These are phyloP conservation scores for Leccinum pseudoinsigne DNA, from an alignment of 1,284 basidiomycete species.

Conservation along the genomic window DNA sequence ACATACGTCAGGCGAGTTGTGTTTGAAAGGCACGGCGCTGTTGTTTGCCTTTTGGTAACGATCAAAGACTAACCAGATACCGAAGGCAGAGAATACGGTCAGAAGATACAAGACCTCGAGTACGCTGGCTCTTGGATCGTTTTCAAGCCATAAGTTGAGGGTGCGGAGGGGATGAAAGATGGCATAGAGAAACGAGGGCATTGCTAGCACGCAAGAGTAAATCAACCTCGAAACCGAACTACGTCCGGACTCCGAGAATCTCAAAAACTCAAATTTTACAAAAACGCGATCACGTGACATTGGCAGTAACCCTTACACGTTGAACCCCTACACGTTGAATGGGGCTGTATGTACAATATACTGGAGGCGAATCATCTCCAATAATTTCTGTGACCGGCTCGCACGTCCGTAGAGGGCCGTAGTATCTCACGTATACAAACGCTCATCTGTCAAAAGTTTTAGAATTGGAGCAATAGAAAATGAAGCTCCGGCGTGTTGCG, in stretches of 20 bases:
- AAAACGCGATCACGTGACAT: too few species aligned
- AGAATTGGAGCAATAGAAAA: too few species aligned
- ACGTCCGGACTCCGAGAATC: not conserved
- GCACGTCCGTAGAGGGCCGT: too few species aligned
- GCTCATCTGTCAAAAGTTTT: too few species aligned
- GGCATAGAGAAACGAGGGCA: slow-evolving; percentile 44
- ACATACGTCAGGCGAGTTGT: slow-evolving; percentile 59
- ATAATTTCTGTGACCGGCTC: too few species aligned
- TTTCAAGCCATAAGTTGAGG: slow-evolving; percentile 45
- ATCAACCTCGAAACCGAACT: slow-evolving; percentile 3
- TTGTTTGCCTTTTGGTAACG: slow-evolving; percentile 73
- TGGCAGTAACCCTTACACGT: too few species aligned
- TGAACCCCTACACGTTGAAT: too few species aligned
- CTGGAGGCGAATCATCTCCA: too few species aligned
- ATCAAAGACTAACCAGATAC: slow-evolving; percentile 74
- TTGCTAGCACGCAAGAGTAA: slow-evolving; percentile 4
- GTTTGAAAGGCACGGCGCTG: slow-evolving; percentile 65
- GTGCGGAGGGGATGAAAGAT: slow-evolving; percentile 52
- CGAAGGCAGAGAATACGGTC: slow-evolving; percentile 65
- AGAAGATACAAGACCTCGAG: slow-evolving; percentile 58
- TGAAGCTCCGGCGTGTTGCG: too few species aligned
- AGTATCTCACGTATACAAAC: too few species aligned
- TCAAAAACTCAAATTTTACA: too few species aligned
- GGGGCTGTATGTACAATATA: too few species aligned
- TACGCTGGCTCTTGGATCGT: slow-evolving; percentile 46